Conservation (phyloP, 1,284 basidiomycete genomes). For the Heterobasidion annosum region DNA sequence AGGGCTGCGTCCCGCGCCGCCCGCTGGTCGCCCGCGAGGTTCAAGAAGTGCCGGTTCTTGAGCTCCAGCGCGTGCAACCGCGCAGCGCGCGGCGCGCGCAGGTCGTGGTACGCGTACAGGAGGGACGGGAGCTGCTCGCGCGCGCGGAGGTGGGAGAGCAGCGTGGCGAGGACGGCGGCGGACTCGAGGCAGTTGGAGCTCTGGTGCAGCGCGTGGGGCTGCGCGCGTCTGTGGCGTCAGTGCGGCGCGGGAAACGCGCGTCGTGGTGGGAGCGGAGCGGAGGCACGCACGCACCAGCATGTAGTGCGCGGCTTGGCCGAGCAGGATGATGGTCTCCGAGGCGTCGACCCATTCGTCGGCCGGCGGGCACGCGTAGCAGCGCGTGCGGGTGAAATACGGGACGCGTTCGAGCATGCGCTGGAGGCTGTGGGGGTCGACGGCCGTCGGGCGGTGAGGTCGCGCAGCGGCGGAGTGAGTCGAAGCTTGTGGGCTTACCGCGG, state of each 20-base stretch:
- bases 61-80: slow-evolving; percentile 1
- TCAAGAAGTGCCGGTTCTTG: neutral
- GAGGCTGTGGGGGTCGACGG: no score
- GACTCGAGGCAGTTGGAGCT: slow-evolving; percentile 41
- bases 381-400: slow-evolving; percentile 14
- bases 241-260: slow-evolving; percentile 8
- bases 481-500: no score
- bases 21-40: neutral
- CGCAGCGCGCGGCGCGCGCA: slow-evolving; percentile 5
- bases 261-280: neutral
- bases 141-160: slow-evolving; percentile 39
- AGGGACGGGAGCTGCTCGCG: slow-evolving; percentile 25
- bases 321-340: slow-evolving; percentile 19
- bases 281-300: slow-evolving; percentile 40
- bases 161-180: slow-evolving; percentile 49
- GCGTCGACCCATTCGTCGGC: neutral
- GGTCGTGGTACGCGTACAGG: slow-evolving; percentile 39
- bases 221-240: slow-evolving; percentile 22
- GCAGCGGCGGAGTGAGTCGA: no score
- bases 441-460: no score
- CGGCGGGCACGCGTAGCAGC: slow-evolving; percentile 22
- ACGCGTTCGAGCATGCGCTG: no score
- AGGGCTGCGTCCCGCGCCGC: neutral
- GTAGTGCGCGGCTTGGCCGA: slow-evolving; percentile 43
- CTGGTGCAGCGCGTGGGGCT: neutral